A percentile compares a stretch with the other conserved stretches of the same genome.
These are phyloP conservation scores for Adansonia digitata DNA, from an alignment of 345 rosid species.

Conservation along the genomic window DNA sequence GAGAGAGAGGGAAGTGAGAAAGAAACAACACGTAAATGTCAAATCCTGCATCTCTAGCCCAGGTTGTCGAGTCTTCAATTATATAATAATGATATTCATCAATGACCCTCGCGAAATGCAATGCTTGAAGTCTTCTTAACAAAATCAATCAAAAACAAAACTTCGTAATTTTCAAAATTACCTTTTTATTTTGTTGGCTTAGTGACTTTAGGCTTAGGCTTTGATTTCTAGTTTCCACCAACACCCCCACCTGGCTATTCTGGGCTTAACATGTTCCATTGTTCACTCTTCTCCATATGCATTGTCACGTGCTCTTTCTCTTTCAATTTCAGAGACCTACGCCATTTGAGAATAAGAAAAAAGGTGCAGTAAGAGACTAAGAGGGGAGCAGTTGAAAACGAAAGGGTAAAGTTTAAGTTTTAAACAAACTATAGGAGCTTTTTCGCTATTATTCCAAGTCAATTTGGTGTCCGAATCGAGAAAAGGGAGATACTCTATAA, in stretches of 20 bases:
- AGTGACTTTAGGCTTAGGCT: background rate
- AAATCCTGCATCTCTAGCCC: conserved; percentile 60
- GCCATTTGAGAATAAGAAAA: conserved; percentile 5
- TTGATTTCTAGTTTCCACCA: background rate
- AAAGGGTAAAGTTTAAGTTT: conserved; percentile 1
- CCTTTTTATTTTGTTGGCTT: background rate
- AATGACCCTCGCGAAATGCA: background rate
- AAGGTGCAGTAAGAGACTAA: background rate
- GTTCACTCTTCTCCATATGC: conserved; percentile 24
- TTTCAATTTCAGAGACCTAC: background rate
- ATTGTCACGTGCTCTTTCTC: conserved; percentile 24
- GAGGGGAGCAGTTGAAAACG: conserved; percentile 30
- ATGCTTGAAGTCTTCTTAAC: background rate
- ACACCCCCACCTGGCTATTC: background rate
- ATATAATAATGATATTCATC: background rate
- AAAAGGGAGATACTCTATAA: conserved; percentile 17
- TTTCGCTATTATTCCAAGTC: conserved; percentile 30
- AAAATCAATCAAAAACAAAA: background rate
- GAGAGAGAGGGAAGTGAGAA: conserved; percentile 28
- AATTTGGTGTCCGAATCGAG: conserved; percentile 36
- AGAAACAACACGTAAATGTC: conserved; percentile 62
- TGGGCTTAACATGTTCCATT: conserved; percentile 6
- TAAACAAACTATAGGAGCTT: conserved; percentile 21
- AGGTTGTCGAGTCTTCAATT: conserved; percentile 37
- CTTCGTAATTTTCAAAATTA: background rate